These are phyloP conservation scores for Lasiosphaeria hispida DNA, from an alignment of 495 filamentous ascomycete genomes.

Conservation along the genomic window DNA sequence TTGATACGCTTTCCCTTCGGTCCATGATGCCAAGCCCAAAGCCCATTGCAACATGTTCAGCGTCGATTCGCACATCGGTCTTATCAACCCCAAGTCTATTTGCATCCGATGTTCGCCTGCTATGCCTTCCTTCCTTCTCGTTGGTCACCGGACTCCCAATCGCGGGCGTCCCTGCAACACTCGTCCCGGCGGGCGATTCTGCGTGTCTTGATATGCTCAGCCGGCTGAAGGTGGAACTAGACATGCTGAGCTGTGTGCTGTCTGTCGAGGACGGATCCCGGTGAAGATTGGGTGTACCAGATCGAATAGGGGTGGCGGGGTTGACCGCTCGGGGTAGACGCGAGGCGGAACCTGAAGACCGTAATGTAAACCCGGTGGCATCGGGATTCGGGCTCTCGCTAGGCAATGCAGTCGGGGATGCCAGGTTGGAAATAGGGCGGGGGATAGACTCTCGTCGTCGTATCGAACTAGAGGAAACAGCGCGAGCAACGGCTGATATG, in stretches of 20 bases:
- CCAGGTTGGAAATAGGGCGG: background rate
- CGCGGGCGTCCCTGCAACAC: slow-evolving; percentile 24
- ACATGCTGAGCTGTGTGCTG: slow-evolving; percentile 36
- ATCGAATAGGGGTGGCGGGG: slow-evolving; percentile 30
- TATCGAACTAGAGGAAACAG: background rate
- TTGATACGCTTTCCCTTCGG: slow-evolving; percentile 20
- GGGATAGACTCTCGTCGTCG: slow-evolving; percentile 16
- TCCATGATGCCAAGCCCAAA: slow-evolving; percentile 17
- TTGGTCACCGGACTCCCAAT: slow-evolving; percentile 13
- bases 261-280: slow-evolving; percentile 34
- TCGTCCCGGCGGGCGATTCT: slow-evolving; percentile 24
- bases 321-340: slow-evolving; percentile 29
- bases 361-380: slow-evolving; percentile 23
- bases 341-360: slow-evolving; percentile 30
- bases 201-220: slow-evolving; percentile 24
- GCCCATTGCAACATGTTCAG: slow-evolving; percentile 12
- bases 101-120: background rate
- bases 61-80: background rate
- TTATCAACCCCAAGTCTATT: background rate
- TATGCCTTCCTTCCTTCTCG: background rate
- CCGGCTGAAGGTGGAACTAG: slow-evolving; percentile 31
- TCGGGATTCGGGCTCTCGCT: slow-evolving; percentile 20
- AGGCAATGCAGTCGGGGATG: slow-evolving; percentile 3
- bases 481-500: background rate
- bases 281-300: slow-evolving; percentile 26